Conservation (phyloP, 2,329 filamentous ascomycete genomes). For the Verticillium nonalfalfae region DNA sequence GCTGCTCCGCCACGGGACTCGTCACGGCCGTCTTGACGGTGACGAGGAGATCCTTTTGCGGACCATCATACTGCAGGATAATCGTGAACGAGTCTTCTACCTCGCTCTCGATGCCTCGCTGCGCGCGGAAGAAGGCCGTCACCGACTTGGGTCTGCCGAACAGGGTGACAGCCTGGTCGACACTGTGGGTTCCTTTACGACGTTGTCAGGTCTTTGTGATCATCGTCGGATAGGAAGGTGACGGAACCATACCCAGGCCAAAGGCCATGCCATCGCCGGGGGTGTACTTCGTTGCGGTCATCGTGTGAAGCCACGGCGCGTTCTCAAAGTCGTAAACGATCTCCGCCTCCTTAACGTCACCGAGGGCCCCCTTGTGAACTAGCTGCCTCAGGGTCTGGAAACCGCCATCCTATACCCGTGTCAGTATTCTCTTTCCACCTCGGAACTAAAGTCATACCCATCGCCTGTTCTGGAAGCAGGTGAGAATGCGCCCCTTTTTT, state of each 20-base stretch:
- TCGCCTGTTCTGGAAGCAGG: constrained; percentile 40
- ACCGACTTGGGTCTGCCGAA: constrained; percentile 52
- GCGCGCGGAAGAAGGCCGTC: constrained; percentile 49
- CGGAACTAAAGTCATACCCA: not conserved
- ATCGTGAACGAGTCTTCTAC: constrained; percentile 47
- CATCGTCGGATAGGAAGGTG: not conserved
- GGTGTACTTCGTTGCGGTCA: constrained; percentile 22
- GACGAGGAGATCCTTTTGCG: constrained; percentile 40
- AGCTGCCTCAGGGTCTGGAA: constrained; percentile 55
- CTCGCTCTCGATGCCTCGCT: constrained; percentile 34
- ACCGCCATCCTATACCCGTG: constrained; percentile 41
- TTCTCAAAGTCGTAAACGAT: constrained; percentile 56
- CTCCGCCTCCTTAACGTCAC: constrained; percentile 58
- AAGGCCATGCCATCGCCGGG: constrained; percentile 34
- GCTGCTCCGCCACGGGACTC: constrained; percentile 51
- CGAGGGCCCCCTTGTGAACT: constrained; percentile 44
- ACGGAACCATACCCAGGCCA: constrained; percentile 26
- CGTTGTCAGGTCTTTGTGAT: not conserved
- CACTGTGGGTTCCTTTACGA: constrained; percentile 46
- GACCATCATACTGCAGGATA: constrained; percentile 47
- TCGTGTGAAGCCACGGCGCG: constrained; percentile 27
- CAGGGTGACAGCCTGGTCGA: constrained; percentile 53
- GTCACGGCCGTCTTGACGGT: constrained; percentile 56
- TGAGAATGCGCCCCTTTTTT: constrained; percentile 36
- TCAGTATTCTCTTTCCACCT: not conserved